Conservation (phyloP, 257 asterid species). For the Capsicum chinense region DNA sequence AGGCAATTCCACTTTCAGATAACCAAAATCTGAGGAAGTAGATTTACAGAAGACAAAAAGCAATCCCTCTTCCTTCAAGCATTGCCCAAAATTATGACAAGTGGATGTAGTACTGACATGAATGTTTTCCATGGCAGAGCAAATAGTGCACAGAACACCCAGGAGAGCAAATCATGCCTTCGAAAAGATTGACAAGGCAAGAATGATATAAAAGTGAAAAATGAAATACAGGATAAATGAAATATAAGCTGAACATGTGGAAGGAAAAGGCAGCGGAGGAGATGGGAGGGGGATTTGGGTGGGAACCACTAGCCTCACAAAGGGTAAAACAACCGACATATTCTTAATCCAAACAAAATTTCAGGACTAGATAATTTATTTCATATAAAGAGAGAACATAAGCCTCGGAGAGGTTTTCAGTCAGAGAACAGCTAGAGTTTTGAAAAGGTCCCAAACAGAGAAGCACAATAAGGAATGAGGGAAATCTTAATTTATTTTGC, state of each 20-base stretch:
- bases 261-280: neutral
- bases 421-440: neutral
- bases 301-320: slow-evolving; percentile 3
- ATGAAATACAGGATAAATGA: neutral
- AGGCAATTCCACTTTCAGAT: neutral
- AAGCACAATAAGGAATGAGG: slow-evolving; percentile 6
- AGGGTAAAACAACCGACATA: neutral
- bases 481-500: slow-evolving; percentile 21
- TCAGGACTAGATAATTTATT: neutral
- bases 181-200: too few relatives aligned
- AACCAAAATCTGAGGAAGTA: neutral
- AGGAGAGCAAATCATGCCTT: too few relatives aligned
- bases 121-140: too few relatives aligned
- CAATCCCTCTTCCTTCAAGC: neutral
- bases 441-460: neutral
- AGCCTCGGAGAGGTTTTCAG: neutral
- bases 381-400: neutral
- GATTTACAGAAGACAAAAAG: neutral
- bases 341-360: neutral
- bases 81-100: neutral
- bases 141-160: too few relatives aligned
- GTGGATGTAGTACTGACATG: too few relatives aligned
- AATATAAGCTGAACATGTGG: slow-evolving; percentile 10
- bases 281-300: neutral
- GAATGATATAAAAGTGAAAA: too few relatives aligned